phyloP scores from a whole-genome alignment of 345 rosid species.

The Gossypium australe region DNA sequence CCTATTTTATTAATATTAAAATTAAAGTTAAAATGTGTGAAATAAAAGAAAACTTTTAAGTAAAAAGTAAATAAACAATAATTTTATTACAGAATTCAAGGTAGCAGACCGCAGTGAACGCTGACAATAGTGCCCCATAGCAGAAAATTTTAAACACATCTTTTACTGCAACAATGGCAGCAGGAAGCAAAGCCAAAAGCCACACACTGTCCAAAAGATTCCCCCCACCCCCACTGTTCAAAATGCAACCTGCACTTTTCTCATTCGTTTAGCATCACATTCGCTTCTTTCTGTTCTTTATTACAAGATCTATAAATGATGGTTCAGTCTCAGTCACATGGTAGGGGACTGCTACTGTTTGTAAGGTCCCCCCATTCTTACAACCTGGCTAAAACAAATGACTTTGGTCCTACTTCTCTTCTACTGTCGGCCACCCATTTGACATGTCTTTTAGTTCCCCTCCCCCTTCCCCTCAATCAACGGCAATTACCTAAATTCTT shows the following conservation, averaged over 20 bases:
- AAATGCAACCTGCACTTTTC: conserved; percentile 15
- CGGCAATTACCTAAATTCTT: neutral
- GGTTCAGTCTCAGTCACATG: conserved; percentile 29
- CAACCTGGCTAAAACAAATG: conserved; percentile 25
- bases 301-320: conserved; percentile 9
- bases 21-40: no score
- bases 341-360: conserved; percentile 8
- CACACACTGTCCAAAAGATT: conserved; percentile 29
- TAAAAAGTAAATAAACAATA: no score
- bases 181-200: neutral
- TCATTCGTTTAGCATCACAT: conserved; percentile 19
- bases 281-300: neutral
- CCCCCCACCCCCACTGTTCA: neutral
- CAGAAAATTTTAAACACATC: neutral
- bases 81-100: neutral
- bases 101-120: neutral
- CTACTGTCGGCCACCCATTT: conserved; percentile 33
- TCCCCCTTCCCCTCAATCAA: conserved; percentile 1
- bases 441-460: conserved; percentile 12
- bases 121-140: neutral
- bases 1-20: no score
- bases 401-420: conserved; percentile 8
- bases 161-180: neutral
- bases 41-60: no score
- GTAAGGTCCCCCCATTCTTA: conserved; percentile 25